phyloP scores from a whole-genome alignment of 306 rosid genomes.

The Dryas drummondii region DNA sequence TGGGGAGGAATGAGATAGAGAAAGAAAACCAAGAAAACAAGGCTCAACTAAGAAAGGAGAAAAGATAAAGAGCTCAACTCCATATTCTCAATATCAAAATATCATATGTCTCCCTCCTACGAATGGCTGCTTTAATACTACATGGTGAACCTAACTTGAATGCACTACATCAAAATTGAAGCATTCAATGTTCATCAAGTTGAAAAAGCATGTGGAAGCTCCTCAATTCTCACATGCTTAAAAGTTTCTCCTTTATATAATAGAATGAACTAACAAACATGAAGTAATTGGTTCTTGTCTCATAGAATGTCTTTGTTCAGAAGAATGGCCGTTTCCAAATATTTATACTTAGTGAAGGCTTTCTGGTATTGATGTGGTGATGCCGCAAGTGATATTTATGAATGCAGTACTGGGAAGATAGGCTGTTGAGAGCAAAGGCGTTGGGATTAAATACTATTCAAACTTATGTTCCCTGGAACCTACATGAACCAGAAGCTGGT shows the following conservation, averaged over 20 bases:
- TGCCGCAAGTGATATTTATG: slow-evolving; percentile 21
- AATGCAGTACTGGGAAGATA: slow-evolving; percentile 93
- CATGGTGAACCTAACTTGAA: not conserved
- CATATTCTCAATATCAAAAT: too few species aligned
- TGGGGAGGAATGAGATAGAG: not conserved
- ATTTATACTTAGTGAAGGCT: slow-evolving; percentile 25
- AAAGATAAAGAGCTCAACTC: too few species aligned
- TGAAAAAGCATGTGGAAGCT: not conserved
- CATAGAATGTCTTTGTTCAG: not conserved
- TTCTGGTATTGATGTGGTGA: slow-evolving; percentile 15
- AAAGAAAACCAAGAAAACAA: not conserved
- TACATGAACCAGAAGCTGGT: slow-evolving; percentile 80
- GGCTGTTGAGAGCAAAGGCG: slow-evolving; percentile 86
- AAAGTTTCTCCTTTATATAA: not conserved
- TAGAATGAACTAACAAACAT: not conserved
- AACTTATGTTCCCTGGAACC: slow-evolving; percentile 93
- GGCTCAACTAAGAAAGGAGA: too few species aligned
- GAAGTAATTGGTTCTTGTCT: not conserved
- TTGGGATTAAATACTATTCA: slow-evolving; percentile 91
- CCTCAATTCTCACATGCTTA: not conserved
- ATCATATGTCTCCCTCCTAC: not conserved
- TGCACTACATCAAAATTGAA: not conserved
- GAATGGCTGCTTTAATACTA: not conserved
- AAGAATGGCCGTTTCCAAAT: not conserved
- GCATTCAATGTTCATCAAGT: not conserved